These are phyloP conservation scores for Cordyceps cateniannulata DNA, from an alignment of 2,329 filamentous ascomycete genomes.

Conservation along the genomic window DNA sequence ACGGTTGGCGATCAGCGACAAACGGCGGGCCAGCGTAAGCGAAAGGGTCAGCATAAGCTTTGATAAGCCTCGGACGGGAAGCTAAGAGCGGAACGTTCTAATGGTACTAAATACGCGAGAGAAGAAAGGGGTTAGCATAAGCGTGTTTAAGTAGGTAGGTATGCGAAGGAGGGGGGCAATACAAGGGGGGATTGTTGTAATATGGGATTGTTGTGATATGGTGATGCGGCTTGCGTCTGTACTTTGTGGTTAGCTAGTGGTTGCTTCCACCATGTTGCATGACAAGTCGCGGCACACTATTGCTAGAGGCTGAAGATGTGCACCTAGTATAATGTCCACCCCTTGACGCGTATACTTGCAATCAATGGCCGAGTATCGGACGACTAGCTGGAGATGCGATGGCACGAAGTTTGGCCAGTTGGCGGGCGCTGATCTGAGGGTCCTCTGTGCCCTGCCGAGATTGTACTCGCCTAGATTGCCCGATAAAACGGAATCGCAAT, in stretches of 20 bases:
- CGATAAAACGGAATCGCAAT: too few relatives aligned
- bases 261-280: constrained; percentile 8
- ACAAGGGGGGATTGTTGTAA: not conserved
- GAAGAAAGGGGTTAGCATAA: not conserved
- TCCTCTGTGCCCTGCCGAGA: not conserved
- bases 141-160: not conserved
- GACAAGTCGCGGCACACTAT: not conserved
- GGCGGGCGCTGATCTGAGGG: not conserved
- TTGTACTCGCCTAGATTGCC: not conserved
- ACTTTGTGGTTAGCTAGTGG: not conserved
- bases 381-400: not conserved
- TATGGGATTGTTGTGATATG: not conserved
- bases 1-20: constrained; percentile 3
- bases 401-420: not conserved
- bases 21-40: constrained; percentile 6
- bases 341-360: not conserved
- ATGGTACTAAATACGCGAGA: not conserved
- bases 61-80: constrained; percentile 5
- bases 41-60: constrained; percentile 10
- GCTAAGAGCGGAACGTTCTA: not conserved
- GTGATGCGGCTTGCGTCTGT: constrained; percentile 1
- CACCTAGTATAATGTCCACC: not conserved
- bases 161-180: not conserved
- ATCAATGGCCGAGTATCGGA: not conserved
- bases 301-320: not conserved